Base-by-base conservation (phyloP, 768 basidiomycete genomes). In the Neoboletus magnificus region DNA sequence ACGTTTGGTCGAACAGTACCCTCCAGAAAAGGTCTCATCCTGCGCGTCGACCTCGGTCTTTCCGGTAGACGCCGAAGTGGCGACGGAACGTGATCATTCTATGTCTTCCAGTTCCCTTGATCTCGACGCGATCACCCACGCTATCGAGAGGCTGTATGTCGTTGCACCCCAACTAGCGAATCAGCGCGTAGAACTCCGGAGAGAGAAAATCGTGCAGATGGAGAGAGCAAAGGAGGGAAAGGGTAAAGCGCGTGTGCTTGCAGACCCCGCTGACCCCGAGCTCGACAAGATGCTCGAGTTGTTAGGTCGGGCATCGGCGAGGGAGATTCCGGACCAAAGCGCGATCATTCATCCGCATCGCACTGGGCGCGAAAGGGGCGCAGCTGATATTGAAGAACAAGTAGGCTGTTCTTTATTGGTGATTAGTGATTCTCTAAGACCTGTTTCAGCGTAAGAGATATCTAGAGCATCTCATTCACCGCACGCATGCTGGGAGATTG, bases 171-270 rank as follows among this genome's bases (percentile, higher is more conserved):
- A 96, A 68, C 72, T 98, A 40, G 83, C 88, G 56, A 88, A 95
- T 67, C 96, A 99, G 70, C 84, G 97, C 1, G 93, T 91, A n/a
- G 94, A 95, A 68, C 81, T 96, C 43, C 86, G 87, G 63, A 79
- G 79, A 6, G 74, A 82, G 25, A 89, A 91, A 66, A 62, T 86
- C 15, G 80, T 81, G 13, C 81, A 92, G 70, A 81, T 93, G 76
- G 89, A 91, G 70, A 79, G 80, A 42, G 91, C 89, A 5, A 51
- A 74, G 77, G 76, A 77, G 62, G 78, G 79, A 27, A 79, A 79
- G 65, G 73, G 73, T 41, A 83, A 82, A 60, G 77, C 83, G 9
- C 57, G 66, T 22, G 74, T 82, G 10, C 53, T 63, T 11, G 71
- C 73, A 57, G 73, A 39, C 67, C 66, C 57, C 13, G 30, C 43